Percentiles rank a stretch among this genome's conserved stretches.
These are phyloP conservation scores for Betula pendula DNA, from an alignment of 306 rosid species.

Conservation along the genomic window DNA sequence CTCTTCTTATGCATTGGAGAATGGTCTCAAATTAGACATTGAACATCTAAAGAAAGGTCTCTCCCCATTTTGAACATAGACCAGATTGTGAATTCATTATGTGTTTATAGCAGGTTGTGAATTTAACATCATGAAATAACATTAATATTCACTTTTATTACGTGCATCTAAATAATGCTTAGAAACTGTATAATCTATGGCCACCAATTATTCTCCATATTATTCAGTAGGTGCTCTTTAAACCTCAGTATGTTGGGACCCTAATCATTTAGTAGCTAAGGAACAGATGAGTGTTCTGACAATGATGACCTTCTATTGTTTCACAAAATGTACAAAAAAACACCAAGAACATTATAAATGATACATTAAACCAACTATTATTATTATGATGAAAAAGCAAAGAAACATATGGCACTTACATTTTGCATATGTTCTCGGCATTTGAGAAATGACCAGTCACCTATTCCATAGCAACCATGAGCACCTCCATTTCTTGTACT, in stretches of 20 bases:
- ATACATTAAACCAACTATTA: background rate
- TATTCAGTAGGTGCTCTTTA: too few species aligned
- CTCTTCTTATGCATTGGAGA: too few species aligned
- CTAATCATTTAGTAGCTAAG: too few species aligned
- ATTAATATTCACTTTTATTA: too few species aligned
- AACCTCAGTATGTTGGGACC: too few species aligned
- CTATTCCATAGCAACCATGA: slow-evolving; percentile 78
- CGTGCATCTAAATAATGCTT: too few species aligned
- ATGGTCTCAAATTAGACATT: background rate
- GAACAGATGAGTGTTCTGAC: too few species aligned
- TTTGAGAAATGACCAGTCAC: slow-evolving; percentile 77
- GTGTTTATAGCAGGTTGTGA: background rate
- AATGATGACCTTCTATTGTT: background rate
- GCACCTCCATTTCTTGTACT: slow-evolving; percentile 87
- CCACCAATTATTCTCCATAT: too few species aligned
- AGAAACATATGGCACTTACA: slow-evolving; percentile 42
- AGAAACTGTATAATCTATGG: too few species aligned
- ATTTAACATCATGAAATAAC: background rate
- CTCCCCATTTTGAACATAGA: background rate
- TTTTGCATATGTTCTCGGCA: slow-evolving; percentile 80
- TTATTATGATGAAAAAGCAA: background rate
- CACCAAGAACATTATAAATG: background rate
- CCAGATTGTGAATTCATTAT: too few species aligned
- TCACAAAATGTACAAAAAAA: background rate
- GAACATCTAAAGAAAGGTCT: background rate